Percentiles rank a stretch among this genome's conserved stretches.
Conservation (phyloP, 2,329 filamentous ascomycete genomes). For the Paraphoma sp. region DNA sequence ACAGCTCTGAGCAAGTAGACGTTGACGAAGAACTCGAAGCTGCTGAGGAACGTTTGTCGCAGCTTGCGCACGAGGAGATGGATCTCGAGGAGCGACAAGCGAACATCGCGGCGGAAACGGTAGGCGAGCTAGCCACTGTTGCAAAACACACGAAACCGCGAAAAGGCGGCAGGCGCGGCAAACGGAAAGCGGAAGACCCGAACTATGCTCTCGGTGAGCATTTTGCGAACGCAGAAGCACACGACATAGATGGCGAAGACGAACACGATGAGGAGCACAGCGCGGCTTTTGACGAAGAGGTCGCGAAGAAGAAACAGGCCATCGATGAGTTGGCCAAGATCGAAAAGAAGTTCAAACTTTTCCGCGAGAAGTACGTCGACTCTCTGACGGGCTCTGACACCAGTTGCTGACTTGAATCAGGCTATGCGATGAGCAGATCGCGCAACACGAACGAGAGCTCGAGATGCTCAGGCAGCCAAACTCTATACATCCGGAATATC, state of each 20-base stretch:
- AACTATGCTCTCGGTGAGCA: conserved; percentile 45
- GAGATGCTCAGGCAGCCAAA: conserved; percentile 64
- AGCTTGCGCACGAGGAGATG: conserved; percentile 38
- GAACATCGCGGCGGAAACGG: conserved; percentile 39
- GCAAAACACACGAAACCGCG: conserved; percentile 45
- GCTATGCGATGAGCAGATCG: conserved; percentile 86
- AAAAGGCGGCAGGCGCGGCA: conserved; percentile 53
- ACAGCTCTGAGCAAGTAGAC: conserved; percentile 36
- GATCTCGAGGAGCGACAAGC: conserved; percentile 45
- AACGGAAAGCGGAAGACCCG: conserved; percentile 58
- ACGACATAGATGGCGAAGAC: conserved; percentile 59
- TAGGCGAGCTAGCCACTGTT: conserved; percentile 43
- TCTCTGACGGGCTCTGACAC: conserved; percentile 1
- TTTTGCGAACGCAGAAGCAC: conserved; percentile 67
- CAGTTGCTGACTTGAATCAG: conserved; percentile 55
- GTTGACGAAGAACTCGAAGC: conserved; percentile 62
- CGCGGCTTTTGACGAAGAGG: conserved; percentile 52
- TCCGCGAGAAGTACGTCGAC: conserved; percentile 75
- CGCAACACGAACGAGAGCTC: conserved; percentile 75
- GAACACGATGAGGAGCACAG: conserved; percentile 54
- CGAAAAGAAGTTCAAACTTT: conserved; percentile 85
- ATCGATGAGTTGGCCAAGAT: conserved; percentile 80
- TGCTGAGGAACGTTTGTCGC: conserved; percentile 43
- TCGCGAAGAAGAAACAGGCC: conserved; percentile 78
- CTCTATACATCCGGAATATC: conserved; percentile 84